Conservation (phyloP, 208 protist genomes). For the Phytomonas francai region DNA sequence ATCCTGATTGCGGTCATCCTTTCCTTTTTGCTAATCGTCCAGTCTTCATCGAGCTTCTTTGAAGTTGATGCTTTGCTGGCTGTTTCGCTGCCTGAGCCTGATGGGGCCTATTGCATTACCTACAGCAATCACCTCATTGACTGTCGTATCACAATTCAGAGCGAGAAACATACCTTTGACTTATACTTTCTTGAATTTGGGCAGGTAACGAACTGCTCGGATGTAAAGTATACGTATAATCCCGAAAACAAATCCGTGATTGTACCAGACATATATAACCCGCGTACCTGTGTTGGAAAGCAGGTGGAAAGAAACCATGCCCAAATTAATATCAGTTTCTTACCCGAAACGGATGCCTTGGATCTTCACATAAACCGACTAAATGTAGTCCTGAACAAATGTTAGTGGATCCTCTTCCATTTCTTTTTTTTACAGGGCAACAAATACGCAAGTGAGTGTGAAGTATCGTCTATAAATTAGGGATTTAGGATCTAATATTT, state of each 20-base stretch:
- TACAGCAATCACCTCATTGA: constrained; percentile 41
- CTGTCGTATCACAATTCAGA: constrained; percentile 26
- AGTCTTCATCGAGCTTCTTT: background rate
- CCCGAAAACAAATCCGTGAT: constrained; percentile 22
- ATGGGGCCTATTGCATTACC: constrained; percentile 46
- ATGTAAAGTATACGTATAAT: constrained; percentile 66
- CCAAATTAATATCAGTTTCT: constrained; percentile 31
- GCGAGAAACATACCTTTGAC: constrained; percentile 23
- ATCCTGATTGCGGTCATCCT: background rate
- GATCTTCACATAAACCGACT: constrained; percentile 30
- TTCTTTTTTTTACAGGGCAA: constrained; percentile 5
- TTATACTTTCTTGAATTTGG: constrained; percentile 40
- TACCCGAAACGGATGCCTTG: constrained; percentile 32
- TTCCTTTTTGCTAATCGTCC: background rate
- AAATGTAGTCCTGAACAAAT: constrained; percentile 6
- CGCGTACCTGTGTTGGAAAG: constrained; percentile 57
- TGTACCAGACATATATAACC: constrained; percentile 29
- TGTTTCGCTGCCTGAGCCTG: constrained; percentile 8
- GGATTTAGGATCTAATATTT: background rate
- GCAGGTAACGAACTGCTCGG: constrained; percentile 28
- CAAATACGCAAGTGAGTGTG: background rate
- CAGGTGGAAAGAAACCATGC: constrained; percentile 32
- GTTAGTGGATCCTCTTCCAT: background rate
- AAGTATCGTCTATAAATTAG: background rate
- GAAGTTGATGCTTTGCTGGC: background rate